Percentiles rank a stretch among this genome's conserved stretches.
phyloP scores from a whole-genome alignment of 1,284 basidiomycete genomes.

The Ceratobasidium sp. region DNA sequence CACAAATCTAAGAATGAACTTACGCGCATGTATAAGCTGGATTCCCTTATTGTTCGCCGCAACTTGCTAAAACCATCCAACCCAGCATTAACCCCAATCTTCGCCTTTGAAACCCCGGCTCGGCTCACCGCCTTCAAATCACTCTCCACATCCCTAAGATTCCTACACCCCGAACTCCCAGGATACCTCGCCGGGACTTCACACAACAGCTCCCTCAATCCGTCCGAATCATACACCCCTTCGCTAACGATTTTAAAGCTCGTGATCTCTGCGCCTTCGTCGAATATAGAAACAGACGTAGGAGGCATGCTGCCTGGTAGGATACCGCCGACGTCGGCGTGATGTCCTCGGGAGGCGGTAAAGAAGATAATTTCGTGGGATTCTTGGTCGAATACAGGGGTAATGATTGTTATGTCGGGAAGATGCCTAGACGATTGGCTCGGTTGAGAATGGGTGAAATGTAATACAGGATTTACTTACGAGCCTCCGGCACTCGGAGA shows the following conservation, averaged over 20 bases:
- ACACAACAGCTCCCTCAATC: constrained; percentile 82
- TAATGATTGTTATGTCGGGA: constrained; percentile 91
- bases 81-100: neutral
- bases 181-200: constrained; percentile 89
- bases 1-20: constrained; percentile 51
- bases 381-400: constrained; percentile 76
- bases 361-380: constrained; percentile 87
- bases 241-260: constrained; percentile 93
- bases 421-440: constrained; percentile 68
- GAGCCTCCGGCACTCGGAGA: constrained; percentile 89
- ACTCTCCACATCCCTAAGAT: constrained; percentile 89
- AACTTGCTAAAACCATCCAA: constrained; percentile 75
- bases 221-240: constrained; percentile 84
- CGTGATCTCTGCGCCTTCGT: constrained; percentile 93
- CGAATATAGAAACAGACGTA: constrained; percentile 87
- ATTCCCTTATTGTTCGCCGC: constrained; percentile 96
- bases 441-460: constrained; percentile 17
- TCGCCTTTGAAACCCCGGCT: neutral
- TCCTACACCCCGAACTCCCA: constrained; percentile 84
- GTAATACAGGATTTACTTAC: constrained; percentile 59
- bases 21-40: constrained; percentile 81
- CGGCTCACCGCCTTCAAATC: constrained; percentile 86
- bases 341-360: constrained; percentile 89
- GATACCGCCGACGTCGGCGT: constrained; percentile 84
- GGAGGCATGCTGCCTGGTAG: constrained; percentile 94